Evolutionary conservation across 371 early-diverging fungal species (phyloP), one percentile per base, ranked within the genome.

Genomic region (Haplosporangium sp.): DNA sequence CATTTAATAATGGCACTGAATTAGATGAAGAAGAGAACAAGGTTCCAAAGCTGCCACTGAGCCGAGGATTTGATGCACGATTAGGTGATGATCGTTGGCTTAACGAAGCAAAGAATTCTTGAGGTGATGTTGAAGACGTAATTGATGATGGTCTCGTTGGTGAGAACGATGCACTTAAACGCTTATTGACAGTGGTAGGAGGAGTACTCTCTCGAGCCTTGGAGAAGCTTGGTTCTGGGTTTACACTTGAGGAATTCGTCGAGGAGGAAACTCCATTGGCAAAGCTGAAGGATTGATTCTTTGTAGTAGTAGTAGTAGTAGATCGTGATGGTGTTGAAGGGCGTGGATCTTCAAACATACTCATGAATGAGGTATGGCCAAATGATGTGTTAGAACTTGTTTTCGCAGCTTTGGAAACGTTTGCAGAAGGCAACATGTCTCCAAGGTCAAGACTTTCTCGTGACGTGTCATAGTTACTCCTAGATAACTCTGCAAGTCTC

Each of bases 261-360:
- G 27, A 2, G 10, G 58, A 39, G 27, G 58, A 37, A 10, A 15
- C 57, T 4, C 6, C 11, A n/a, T 13, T 47, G 47, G 13, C 27
- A 55, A 44, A 61, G 27, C 17, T 61, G 34, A 61, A 61, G 10
- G 61, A 20, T 9, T 61, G 61, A 11, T 37, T 15, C 34, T 61
- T 61, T 20, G 44, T 15, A 6, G 44, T 20, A 6, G 61, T 4
- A 2, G 47, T 3, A 5, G 27, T 10, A 19, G 61, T 44, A 3
- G 44, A 45, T 2, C 13, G 61, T 6, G 44, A 40, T 9, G 61
- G 4, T 13, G 40, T 11, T n/a, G 40, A 27, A 61, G 61, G 17
- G 2, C 20, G 45, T 1, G 68, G 40, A 15, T 60, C 52, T 34
- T 39, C 47, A 40, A 67, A 59, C 17, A 39, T 35, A 20, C 34